Conservation (phyloP, 495 filamentous ascomycete genomes). For the Aspergillus campestris region DNA sequence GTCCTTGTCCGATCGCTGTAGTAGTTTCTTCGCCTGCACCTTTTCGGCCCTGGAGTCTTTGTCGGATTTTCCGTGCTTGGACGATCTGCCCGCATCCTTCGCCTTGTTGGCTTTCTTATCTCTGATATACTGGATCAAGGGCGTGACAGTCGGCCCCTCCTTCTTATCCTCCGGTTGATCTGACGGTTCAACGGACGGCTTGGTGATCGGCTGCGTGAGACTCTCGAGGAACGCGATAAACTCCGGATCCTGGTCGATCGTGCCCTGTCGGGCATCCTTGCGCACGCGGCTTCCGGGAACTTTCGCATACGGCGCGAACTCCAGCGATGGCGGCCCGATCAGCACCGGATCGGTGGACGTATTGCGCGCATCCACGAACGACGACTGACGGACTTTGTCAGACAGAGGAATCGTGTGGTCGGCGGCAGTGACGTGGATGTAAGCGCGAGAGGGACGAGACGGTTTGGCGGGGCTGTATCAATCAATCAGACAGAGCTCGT, state of each 20-base stretch:
- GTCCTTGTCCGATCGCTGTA: conserved; percentile 40
- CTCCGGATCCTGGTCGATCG: conserved; percentile 90
- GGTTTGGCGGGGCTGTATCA: conserved; percentile 60
- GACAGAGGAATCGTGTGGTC: conserved; percentile 52
- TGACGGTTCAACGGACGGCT: conserved; percentile 42
- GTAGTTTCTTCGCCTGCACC: conserved; percentile 41
- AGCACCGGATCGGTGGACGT: conserved; percentile 58
- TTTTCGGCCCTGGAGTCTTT: conserved; percentile 55
- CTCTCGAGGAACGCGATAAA: conserved; percentile 89
- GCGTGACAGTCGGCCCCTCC: conserved; percentile 68
- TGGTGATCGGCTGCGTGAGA: conserved; percentile 67
- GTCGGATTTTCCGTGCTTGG: conserved; percentile 50
- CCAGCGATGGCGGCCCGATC: conserved; percentile 64
- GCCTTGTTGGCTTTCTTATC: conserved; percentile 86
- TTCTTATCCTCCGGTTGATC: conserved; percentile 48
- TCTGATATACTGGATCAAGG: conserved; percentile 79
- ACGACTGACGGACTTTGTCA: conserved; percentile 53
- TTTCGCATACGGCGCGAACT: conserved; percentile 76
- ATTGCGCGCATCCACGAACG: conserved; percentile 67
- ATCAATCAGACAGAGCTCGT: not conserved
- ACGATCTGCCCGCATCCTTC: conserved; percentile 55
- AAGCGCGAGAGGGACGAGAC: conserved; percentile 67
- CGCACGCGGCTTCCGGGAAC: conserved; percentile 61
- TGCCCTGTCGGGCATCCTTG: conserved; percentile 79
- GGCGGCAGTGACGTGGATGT: conserved; percentile 61